Percentiles rank a stretch among this genome's conserved stretches.
These are phyloP conservation scores for Cadophora malorum DNA, from an alignment of 2,329 filamentous ascomycete genomes.

Conservation along the genomic window DNA sequence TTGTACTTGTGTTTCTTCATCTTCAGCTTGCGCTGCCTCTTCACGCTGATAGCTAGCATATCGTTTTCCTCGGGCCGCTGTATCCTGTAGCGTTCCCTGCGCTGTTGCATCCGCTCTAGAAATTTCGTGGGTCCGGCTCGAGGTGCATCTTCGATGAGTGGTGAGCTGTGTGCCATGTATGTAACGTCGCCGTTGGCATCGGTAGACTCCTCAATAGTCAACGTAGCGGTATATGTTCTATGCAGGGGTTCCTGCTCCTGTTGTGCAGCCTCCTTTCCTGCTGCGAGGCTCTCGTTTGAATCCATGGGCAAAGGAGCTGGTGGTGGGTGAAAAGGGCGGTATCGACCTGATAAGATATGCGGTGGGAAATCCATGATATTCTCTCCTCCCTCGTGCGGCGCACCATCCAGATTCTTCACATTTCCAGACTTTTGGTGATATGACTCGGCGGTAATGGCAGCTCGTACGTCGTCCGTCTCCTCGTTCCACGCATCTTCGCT, in stretches of 20 bases:
- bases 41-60: slow-evolving; percentile 89
- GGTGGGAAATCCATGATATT: slow-evolving; percentile 63
- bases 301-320: slow-evolving; percentile 72
- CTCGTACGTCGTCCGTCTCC: slow-evolving; percentile 47
- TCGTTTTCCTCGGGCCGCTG: slow-evolving; percentile 55
- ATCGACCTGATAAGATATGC: slow-evolving; percentile 71
- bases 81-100: slow-evolving; percentile 63
- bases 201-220: slow-evolving; percentile 71
- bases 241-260: slow-evolving; percentile 52
- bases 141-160: slow-evolving; percentile 58
- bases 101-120: slow-evolving; percentile 71
- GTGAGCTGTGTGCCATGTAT: slow-evolving; percentile 65
- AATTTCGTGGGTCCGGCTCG: slow-evolving; percentile 55
- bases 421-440: slow-evolving; percentile 51
- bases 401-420: slow-evolving; percentile 58
- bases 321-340: slow-evolving; percentile 85
- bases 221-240: slow-evolving; percentile 67
- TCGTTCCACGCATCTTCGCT: slow-evolving; percentile 37
- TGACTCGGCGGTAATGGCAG: slow-evolving; percentile 53
- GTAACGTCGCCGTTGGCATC: slow-evolving; percentile 65
- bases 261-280: slow-evolving; percentile 47
- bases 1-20: slow-evolving; percentile 99
- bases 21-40: slow-evolving; percentile 89
- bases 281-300: slow-evolving; percentile 46
- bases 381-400: slow-evolving; percentile 23